Base-by-base conservation (phyloP, 1,284 basidiomycete species). In the Sphaerobolus stellatus region DNA sequence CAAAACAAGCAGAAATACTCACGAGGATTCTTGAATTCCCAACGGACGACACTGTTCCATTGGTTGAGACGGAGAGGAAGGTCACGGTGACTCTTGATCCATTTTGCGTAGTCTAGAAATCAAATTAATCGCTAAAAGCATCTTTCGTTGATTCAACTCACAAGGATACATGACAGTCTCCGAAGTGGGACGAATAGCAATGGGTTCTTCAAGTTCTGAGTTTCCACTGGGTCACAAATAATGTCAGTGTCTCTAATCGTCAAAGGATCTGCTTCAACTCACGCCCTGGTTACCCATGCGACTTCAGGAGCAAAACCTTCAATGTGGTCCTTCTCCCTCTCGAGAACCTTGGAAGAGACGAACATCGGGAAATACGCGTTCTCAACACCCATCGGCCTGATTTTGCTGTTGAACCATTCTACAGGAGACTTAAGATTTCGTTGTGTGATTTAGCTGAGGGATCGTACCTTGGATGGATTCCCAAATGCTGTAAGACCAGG, bases 341-440 rank as follows among this genome's bases (percentile, higher is more conserved):
- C 95, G 52, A 99, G 83, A 33, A 97, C 92, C 58, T 92, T 92
- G 54, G 82, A 74, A 0, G 94, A 97, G 49, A 99, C 92, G 66
- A 99, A 98, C 94, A 99, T 98, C 14, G 96, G 97, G 82, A 99
- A 99, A 70, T 98, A 99, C 41, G 94, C 88, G 73, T 99, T 98
- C 70, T 97, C 91, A 29, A 99, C 95, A 44, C 90, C 97, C 65
- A 98, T 81, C 65, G 92, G 90, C 75, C 93, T 95, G 79, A 98
- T 98, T 68, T 89, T 79, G 49, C 74, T 73, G 69, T 98, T 92
- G 77, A 98, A 98, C 92, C 92, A 97, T 59, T 80, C 90, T 93
- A 63, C 3, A 25, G 6, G 2, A 4, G 40, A 22, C n/a, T n/a
- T 50, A 33, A 27, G 36, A 29, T 49, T 56, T 27, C 51, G 29